Base-by-base conservation (phyloP, 2,329 filamentous ascomycete genomes). In the Fusarium ramigenum region DNA sequence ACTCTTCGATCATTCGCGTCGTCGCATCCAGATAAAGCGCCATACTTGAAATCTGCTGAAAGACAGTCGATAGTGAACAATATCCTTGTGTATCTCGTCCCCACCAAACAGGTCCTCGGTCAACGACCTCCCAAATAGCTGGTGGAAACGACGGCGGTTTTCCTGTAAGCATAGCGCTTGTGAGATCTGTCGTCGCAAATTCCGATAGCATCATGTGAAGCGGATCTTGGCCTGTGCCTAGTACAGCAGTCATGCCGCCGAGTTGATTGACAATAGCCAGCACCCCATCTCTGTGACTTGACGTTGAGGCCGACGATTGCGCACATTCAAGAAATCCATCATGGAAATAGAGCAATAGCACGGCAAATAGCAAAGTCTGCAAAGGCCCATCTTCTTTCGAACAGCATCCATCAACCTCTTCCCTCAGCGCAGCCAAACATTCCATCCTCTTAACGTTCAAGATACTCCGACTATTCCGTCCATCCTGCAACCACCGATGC, bases 101-200 rank as follows among this genome's bases (percentile, higher is more conserved):
- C 84, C 84, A 85, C 84, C 84, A 85, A 3, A 83, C 79, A 15
- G 83, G 80, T 1, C 80, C 80, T 28, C 80, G 75, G 8, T 83
- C 82, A 42, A 85, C 82, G 7, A 78, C 77, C 36, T 80, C 75
- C 84, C 84, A 85, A 5, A 81, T 79, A 0, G 75, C 70, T 2
- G 81, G 78, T 4, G 81, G 76, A 12, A 84, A 84, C 14, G 80
- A 82, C 2, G 83, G 83, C 9, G 78, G 66, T 23, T 78, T 78
- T 0, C 82, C 83, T 23, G 81, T 83, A 2, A 85, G 75, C 61
- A 85, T 70, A 3, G 83, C 79, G 15, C 83, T 81, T 1, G 83
- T 85, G 15, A 85, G 77, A 62, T 85, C 84, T 60, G 83, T 82
- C 0, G 84, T 84, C 5, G 80, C 80, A 50, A 85, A 85, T 53